Evolutionary conservation across 139 green algal genomes (phyloP), one percentile per base, ranked within the genome.

Genomic region (Chlorella sp.): DNA sequence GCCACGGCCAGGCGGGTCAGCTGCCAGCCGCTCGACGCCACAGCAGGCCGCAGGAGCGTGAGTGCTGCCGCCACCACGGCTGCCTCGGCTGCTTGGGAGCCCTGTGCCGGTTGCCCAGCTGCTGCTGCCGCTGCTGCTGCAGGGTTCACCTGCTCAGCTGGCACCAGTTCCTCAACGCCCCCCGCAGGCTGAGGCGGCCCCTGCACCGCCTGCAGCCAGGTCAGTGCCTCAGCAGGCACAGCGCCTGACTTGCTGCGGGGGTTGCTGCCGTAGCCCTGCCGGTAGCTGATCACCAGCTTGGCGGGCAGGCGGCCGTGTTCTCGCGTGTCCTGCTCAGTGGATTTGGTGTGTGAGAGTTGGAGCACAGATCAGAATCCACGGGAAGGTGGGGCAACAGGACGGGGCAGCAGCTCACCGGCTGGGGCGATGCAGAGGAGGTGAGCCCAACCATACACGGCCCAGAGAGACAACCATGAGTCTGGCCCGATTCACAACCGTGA

Each of bases 231-330:
- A 19, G 43, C 28, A 28, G 84, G 84, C n/a, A 85, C 62, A 11
- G 84, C 41, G 30, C n/a, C n/a, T 44, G 76, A 85, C 70, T 60
- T 76, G 79, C 54, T 76, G 58, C 73, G 70, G 0, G 65, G 43
- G 69, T 67, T 85, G 70, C 34, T 80, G 58, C 40, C 79, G 51
- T 92, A 94, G 30, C 91, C 91, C n/a, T 85, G 69, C 8, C 89
- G 73, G 82, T 69, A 92, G 30, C 72, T 79, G 22, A 94, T 30
- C 11, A 68, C 44, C 38, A 94, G 86, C 84, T 88, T 92, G 58
- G 36, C 4, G 13, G 92, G 92, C 30, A 87, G 34, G 16, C 91
- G 89, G 36, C 79, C 43, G 76, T 91, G 80, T 26, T 43, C 32
- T 1, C 65, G 51, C 2, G 81, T 62, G 40, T 92, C 90, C 62